Conservation (phyloP, 352 stramenopile genomes). For the Lagenidium giganteum region DNA sequence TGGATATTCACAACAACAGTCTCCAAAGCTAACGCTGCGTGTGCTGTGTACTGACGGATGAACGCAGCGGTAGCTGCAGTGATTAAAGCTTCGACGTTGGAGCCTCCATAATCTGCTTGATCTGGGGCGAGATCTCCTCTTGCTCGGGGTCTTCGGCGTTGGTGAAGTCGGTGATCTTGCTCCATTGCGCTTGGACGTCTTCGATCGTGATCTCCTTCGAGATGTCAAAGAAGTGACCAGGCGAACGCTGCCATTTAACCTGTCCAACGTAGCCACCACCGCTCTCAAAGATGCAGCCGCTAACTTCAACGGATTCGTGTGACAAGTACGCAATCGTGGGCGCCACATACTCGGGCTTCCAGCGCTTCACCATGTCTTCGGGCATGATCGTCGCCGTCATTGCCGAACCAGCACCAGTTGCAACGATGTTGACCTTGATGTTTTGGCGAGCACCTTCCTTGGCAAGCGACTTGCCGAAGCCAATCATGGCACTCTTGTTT, state of each 20-base stretch:
- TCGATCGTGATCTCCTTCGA: slow-evolving; percentile 71
- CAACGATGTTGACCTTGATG: slow-evolving; percentile 89
- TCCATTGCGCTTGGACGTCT: slow-evolving; percentile 70
- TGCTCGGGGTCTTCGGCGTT: slow-evolving; percentile 70
- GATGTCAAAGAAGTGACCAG: slow-evolving; percentile 65
- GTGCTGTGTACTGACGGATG: too few relatives aligned
- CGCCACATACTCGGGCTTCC: slow-evolving; percentile 87
- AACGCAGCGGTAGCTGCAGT: too few relatives aligned
- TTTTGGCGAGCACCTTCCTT: slow-evolving; percentile 77
- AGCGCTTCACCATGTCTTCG: slow-evolving; percentile 71
- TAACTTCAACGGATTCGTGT: slow-evolving; percentile 74
- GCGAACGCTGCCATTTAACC: slow-evolving; percentile 77
- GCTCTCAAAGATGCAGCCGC: slow-evolving; percentile 80
- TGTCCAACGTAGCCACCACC: slow-evolving; percentile 78
- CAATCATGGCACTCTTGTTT: slow-evolving; percentile 90
- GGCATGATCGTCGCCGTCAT: slow-evolving; percentile 88
- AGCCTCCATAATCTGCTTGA: slow-evolving; percentile 65
- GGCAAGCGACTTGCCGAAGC: slow-evolving; percentile 89
- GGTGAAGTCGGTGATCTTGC: slow-evolving; percentile 72
- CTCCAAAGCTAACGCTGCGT: too few relatives aligned
- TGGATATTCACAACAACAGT: too few relatives aligned
- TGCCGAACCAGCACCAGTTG: slow-evolving; percentile 76
- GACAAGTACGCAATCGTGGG: slow-evolving; percentile 83
- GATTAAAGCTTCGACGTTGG: slow-evolving; percentile 58
- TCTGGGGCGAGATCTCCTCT: slow-evolving; percentile 69